Evolutionary conservation across 1,139 yeast genomes (phyloP).

Genomic region (Geotrichum siamense): DNA sequence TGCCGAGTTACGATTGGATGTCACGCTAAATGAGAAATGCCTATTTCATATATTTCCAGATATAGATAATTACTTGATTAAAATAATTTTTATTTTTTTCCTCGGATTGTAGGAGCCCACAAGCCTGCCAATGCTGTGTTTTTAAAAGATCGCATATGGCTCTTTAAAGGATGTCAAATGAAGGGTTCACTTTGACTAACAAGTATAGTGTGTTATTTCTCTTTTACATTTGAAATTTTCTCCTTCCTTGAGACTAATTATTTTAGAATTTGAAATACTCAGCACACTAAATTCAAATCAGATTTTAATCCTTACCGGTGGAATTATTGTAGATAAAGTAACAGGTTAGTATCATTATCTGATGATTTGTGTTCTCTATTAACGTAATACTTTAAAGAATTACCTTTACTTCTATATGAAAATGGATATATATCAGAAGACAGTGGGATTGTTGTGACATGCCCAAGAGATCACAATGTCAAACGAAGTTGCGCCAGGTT

Average conservation of each 20-base stretch:
- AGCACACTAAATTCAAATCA: slow-evolving; percentile 42
- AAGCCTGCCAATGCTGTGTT: too few relatives aligned
- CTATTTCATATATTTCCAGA: too few relatives aligned
- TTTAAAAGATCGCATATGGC: too few relatives aligned
- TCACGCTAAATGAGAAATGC: too few relatives aligned
- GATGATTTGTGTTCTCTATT: background rate
- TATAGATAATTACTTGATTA: too few relatives aligned
- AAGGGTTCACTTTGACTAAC: background rate
- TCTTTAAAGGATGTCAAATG: too few relatives aligned
- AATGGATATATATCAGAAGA: slow-evolving; percentile 50
- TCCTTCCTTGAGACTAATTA: too few relatives aligned
- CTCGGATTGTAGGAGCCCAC: too few relatives aligned
- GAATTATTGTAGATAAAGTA: slow-evolving; percentile 85
- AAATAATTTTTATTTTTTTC: too few relatives aligned
- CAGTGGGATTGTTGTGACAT: slow-evolving; percentile 56
- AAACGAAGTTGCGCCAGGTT: slow-evolving; percentile 13
- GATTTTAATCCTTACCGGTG: slow-evolving; percentile 68
- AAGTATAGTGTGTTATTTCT: background rate
- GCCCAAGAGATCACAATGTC: slow-evolving; percentile 4
- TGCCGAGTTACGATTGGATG: too few relatives aligned
- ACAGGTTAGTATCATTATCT: slow-evolving; percentile 40
- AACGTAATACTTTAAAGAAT: slow-evolving; percentile 30
- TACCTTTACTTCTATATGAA: slow-evolving; percentile 68
- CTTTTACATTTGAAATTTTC: background rate
- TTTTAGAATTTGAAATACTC: slow-evolving; percentile 17